These are phyloP conservation scores for Linnemannia hyalina DNA, from an alignment of 192 early-diverging fungal species.

Conservation along the genomic window DNA sequence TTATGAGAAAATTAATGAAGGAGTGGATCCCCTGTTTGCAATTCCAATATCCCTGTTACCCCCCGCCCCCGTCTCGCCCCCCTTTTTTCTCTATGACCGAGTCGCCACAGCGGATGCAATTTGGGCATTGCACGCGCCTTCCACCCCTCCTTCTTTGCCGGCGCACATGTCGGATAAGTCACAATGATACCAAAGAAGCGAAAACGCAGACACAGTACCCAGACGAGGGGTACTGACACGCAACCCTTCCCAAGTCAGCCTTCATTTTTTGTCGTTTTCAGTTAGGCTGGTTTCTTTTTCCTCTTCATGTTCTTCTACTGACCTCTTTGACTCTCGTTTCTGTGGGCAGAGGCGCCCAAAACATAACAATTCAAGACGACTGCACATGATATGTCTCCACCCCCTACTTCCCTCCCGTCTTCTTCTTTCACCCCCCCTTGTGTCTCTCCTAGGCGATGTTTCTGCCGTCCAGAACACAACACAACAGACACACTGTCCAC, in stretches of 20 bases:
- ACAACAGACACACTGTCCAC: not conserved
- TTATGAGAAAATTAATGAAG: not conserved
- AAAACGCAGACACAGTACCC: too few relatives aligned
- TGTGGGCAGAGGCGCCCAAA: conserved; percentile 1
- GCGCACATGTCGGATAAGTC: not conserved
- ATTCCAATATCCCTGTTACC: not conserved
- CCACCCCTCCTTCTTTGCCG: not conserved
- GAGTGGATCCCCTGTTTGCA: not conserved
- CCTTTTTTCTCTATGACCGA: not conserved
- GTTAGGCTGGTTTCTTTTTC: not conserved
- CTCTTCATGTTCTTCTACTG: not conserved
- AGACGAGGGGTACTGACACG: not conserved
- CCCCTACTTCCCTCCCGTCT: not conserved
- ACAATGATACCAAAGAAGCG: not conserved
- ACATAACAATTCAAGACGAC: conserved; percentile 19
- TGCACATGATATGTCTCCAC: conserved; percentile 10
- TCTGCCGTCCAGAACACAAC: not conserved
- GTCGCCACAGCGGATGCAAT: not conserved
- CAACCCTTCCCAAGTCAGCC: not conserved
- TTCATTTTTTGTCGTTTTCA: not conserved
- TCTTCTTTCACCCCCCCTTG: not conserved
- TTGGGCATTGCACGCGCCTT: not conserved
- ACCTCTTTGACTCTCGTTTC: too few relatives aligned
- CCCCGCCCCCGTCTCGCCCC: not conserved
- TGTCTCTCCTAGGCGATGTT: not conserved